Conservation (phyloP, 23 red algal species). For the Gracilaria caudata region DNA sequence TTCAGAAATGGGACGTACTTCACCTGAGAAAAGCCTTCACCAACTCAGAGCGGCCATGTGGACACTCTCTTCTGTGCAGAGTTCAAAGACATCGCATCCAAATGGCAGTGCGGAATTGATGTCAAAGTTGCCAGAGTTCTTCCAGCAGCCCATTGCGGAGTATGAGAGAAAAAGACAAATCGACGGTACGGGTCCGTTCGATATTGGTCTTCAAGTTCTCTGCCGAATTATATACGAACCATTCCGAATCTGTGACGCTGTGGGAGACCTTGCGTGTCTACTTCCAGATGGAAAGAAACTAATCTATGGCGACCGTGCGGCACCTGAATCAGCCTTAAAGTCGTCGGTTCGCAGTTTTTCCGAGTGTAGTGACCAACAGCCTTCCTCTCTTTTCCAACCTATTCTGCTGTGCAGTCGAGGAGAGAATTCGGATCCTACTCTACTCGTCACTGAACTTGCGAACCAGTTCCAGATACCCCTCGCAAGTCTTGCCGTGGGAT, state of each 20-base stretch:
- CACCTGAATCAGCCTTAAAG: conserved; percentile 34
- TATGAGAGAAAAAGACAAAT: neutral
- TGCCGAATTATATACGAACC: conserved; percentile 26
- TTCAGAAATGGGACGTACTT: neutral
- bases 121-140: neutral
- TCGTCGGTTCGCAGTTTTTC: conserved; percentile 7
- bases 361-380: neutral
- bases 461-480: conserved; percentile 21
- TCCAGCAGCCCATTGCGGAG: neutral
- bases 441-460: conserved; percentile 18
- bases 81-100: neutral
- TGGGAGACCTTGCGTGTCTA: conserved; percentile 35
- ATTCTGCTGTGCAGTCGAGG: conserved; percentile 51
- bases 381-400: conserved; percentile 33
- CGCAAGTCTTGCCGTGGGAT: conserved; percentile 52
- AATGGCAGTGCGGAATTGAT: neutral
- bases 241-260: neutral
- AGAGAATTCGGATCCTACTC: conserved; percentile 45
- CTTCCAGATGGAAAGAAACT: conserved; percentile 37
- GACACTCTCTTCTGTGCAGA: neutral
- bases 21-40: neutral
- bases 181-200: neutral
- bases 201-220: conserved; percentile 20
- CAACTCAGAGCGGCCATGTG: neutral
- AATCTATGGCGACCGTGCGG: conserved; percentile 29